Evolutionary conservation across 2,329 filamentous ascomycete genomes (phyloP).

Genomic region (Colletotrichum spinosum): DNA sequence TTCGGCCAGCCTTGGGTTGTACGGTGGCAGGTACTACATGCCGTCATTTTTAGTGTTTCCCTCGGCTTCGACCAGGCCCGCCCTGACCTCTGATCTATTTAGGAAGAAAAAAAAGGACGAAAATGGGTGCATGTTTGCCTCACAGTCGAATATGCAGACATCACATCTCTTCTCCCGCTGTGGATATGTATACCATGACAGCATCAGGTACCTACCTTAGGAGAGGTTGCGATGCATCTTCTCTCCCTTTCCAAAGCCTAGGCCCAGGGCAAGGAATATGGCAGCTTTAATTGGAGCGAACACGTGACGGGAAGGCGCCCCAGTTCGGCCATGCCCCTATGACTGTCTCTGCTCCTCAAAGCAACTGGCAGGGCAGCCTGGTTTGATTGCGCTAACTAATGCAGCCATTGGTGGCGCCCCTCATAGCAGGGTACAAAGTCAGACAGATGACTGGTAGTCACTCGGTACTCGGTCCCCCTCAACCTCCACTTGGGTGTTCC

Average conservation of each 20-base stretch:
- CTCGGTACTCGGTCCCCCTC: constrained; percentile 14
- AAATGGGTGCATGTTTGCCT: background rate
- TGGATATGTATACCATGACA: too few species aligned
- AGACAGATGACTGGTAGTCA: constrained; percentile 12
- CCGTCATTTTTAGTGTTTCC: constrained; percentile 7
- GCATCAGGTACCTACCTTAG: too few species aligned
- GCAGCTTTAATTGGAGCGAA: too few species aligned
- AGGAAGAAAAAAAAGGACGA: background rate
- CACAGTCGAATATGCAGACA: background rate
- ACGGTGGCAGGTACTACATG: background rate
- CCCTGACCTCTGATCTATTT: background rate
- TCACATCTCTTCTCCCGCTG: background rate
- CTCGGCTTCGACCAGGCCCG: constrained; percentile 6
- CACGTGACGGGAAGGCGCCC: constrained; percentile 28
- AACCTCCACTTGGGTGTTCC: constrained; percentile 17
- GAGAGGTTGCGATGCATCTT: too few species aligned
- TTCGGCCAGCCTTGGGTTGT: too few species aligned
- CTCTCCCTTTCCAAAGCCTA: background rate
- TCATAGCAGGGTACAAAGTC: background rate
- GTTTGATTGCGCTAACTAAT: constrained; percentile 39
- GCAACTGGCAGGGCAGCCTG: constrained; percentile 25
- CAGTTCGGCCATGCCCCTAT: constrained; percentile 18
- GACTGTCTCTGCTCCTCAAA: constrained; percentile 26
- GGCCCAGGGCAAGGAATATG: background rate
- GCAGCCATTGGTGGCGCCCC: constrained; percentile 25